A percentile compares a stretch with the other conserved stretches of the same genome.
Conservation (phyloP, 805 yeast genomes). For the Kazachstania bromeliacearum region DNA sequence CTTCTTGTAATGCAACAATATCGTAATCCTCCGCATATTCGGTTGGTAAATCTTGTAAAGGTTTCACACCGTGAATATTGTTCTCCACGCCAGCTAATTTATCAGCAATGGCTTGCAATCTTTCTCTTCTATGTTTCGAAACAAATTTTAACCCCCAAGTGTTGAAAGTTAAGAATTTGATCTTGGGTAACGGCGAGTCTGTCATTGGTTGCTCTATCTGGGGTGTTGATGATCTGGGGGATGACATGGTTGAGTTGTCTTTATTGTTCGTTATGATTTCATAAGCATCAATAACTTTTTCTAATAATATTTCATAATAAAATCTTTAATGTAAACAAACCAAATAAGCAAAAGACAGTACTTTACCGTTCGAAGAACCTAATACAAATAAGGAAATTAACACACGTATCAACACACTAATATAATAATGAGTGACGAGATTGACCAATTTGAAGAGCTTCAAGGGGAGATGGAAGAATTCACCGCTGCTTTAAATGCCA, state of each 20-base stretch:
- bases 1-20: slow-evolving; percentile 86
- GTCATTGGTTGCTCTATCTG: background rate
- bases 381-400: too few relatives aligned
- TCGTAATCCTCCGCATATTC: slow-evolving; percentile 43
- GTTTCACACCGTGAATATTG: background rate
- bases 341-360: too few relatives aligned
- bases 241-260: background rate
- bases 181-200: slow-evolving; percentile 2
- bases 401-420: too few relatives aligned
- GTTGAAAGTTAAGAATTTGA: slow-evolving; percentile 58
- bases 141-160: slow-evolving; percentile 88
- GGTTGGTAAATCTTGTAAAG: slow-evolving; percentile 3
- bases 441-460: slow-evolving; percentile 3
- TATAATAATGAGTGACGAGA: slow-evolving; percentile 2
- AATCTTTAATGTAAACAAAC: too few relatives aligned
- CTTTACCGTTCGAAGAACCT: too few relatives aligned
- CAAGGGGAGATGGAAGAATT: slow-evolving; percentile 9
- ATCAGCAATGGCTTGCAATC: slow-evolving; percentile 69
- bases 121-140: slow-evolving; percentile 54
- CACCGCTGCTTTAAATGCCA: slow-evolving; percentile 5
- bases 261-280: background rate
- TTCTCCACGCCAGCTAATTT: slow-evolving; percentile 35
- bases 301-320: too few relatives aligned
- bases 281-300: background rate
- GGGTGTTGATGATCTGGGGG: background rate